Evolutionary conservation across 805 yeast genomes (phyloP).

Genomic region (Candida caryicola): DNA sequence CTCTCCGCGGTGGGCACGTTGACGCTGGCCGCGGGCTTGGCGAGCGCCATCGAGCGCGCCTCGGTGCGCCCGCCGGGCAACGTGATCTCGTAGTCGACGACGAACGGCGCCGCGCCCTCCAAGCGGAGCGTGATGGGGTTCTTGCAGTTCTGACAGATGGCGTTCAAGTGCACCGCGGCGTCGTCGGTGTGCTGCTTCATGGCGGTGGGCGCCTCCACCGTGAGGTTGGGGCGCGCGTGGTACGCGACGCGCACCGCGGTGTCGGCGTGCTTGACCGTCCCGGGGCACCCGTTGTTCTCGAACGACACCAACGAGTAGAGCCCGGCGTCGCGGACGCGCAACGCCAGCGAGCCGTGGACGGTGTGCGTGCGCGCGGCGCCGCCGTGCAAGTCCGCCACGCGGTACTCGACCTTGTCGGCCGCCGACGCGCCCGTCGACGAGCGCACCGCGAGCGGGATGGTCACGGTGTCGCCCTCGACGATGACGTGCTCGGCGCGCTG

Average conservation of each 20-base stretch:
- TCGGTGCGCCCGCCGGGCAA: slow-evolving; percentile 54
- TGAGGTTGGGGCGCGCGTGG: slow-evolving; percentile 24
- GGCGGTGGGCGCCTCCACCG: slow-evolving; percentile 14
- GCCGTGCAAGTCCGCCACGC: slow-evolving; percentile 21
- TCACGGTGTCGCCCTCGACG: slow-evolving; percentile 59
- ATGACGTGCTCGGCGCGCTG: slow-evolving; percentile 25
- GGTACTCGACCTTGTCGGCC: slow-evolving; percentile 34
- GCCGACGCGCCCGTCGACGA: slow-evolving; percentile 29
- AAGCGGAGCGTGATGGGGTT: slow-evolving; percentile 37
- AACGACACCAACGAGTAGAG: slow-evolving; percentile 39
- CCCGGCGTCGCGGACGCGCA: slow-evolving; percentile 41
- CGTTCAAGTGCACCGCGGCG: slow-evolving; percentile 18
- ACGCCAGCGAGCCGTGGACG: slow-evolving; percentile 14
- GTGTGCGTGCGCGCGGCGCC: slow-evolving; percentile 14
- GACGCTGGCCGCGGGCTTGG: slow-evolving; percentile 25
- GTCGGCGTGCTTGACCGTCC: slow-evolving; percentile 25
- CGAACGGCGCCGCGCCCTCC: slow-evolving; percentile 63
- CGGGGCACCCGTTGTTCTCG: slow-evolving; percentile 45
- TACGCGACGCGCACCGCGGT: slow-evolving; percentile 20
- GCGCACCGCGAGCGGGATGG: slow-evolving; percentile 51
- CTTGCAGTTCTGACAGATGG: slow-evolving; percentile 33
- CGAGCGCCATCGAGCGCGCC: slow-evolving; percentile 30
- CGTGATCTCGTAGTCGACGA: slow-evolving; percentile 61
- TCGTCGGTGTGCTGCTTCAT: slow-evolving; percentile 24
- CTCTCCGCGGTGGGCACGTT: slow-evolving; percentile 40